Evolutionary conservation across 2,329 filamentous ascomycete genomes (phyloP), one percentile per base, ranked within the genome.

Genomic region (Bimuria novae-zelandiae): DNA sequence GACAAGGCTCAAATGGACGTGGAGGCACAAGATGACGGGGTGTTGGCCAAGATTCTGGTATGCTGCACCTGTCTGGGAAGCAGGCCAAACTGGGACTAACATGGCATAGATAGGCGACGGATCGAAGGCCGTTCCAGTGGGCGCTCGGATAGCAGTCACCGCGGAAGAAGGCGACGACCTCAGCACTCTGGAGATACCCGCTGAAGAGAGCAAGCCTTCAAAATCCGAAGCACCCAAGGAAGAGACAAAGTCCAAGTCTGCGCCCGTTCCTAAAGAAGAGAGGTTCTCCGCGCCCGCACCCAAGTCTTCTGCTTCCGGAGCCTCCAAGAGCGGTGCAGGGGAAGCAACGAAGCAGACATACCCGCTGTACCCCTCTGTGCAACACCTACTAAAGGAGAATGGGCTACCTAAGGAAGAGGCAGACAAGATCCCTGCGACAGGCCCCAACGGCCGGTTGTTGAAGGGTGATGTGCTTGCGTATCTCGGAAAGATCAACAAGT

Each of bases 401-500:
- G 87, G 88, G 57, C 78, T 99, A 49, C 82, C 89, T 65, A 84
- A 88, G 62, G 86, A 87, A 41, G 89, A 92, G 54, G 81, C 92
- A 47, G 81, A 85, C 75, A 88, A 89, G 73, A 97, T 97, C 73
- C 89, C 86, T 48, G 89, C 92, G 5, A 93, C 90, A 17, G 94
- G 94, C 21, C 94, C 94, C 25, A 87, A 87, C 66, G 92, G 92
- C 52, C 87, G 94, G 56, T 80, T 99, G 49, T 82, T 99, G 57
- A 99, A 99, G 82, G 94, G 94, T 51, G 94, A 99, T 71, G 88
- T 99, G 6, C 85, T 99, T 49, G 92, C 92, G 42, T 94, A 93
- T 74, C 76, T 97, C 14, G 94, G 94, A 57, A 80, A 82, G 63
- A 90, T 97, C 67, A 80, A 87, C 55, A 79, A 86, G 58, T 81